Base-by-base conservation (phyloP, 192 early-diverging fungal genomes). In the Gorgonomyces haynaldii region DNA sequence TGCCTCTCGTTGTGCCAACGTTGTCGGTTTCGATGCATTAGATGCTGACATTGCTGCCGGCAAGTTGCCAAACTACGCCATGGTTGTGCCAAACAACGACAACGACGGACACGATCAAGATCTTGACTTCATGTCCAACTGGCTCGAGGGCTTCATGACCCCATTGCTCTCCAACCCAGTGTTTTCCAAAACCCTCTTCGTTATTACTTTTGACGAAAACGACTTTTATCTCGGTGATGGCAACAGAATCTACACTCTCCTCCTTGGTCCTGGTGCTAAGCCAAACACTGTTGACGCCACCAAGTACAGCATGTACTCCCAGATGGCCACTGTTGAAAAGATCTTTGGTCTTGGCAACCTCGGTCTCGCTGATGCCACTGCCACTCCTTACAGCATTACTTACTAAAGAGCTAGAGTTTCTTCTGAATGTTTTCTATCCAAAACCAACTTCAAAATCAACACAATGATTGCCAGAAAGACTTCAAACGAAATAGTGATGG, bases 321-420 rank as follows among this genome's bases (percentile, higher is more conserved):
- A 66, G 10, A 37, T 82, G 8, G 60, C 66, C 17, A 81, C 81
- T n/a, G 47, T 78, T 28, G 76, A 83, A 61, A 31, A 69, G 29
- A 81, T 78, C 69, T 85, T 76, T 74, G 64, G 60, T 24, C 55
- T 85, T 8, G 70, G 66, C 5, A 69, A 65, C 56, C 54, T 83
- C 38, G 78, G 78, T 6, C 43, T 60, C 20, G 59, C 64, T 36
- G 82, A 85, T 54, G 52, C 65, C 12, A 63, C 63, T 16, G 50
- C 52, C 31, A n/a, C n/a, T n/a, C n/a, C n/a, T n/a, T n/a, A n/a
- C n/a, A n/a, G n/a, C n/a, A n/a, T n/a, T n/a, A n/a, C n/a, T n/a
- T n/a, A n/a, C n/a, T n/a, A n/a, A n/a, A n/a, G n/a, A n/a, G n/a
- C n/a, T n/a, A n/a, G n/a, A n/a, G n/a, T n/a, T n/a, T 25, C 26